phyloP scores from a whole-genome alignment of 1,139 yeast species.

The Wickerhamomyces sp. region DNA sequence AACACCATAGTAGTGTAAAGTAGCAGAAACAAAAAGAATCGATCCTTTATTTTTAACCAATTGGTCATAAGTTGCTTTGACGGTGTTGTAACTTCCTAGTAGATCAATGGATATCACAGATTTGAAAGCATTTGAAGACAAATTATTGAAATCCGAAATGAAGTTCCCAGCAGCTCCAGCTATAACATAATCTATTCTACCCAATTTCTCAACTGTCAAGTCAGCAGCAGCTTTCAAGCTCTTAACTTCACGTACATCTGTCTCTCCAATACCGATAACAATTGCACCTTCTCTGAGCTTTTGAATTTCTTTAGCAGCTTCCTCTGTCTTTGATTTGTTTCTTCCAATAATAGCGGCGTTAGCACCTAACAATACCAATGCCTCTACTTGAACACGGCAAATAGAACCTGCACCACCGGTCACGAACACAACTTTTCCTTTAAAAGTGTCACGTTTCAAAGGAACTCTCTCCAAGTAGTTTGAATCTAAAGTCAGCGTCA shows the following conservation, averaged over 20 bases:
- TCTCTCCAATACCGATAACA: constrained; percentile 62
- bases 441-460: constrained; percentile 59
- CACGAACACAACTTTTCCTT: constrained; percentile 81
- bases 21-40: constrained; percentile 78
- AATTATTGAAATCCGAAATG: constrained; percentile 68
- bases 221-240: constrained; percentile 59
- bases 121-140: constrained; percentile 82
- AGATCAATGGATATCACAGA: constrained; percentile 82
- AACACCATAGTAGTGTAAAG: constrained; percentile 81
- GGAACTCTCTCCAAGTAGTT: constrained; percentile 25
- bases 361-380: constrained; percentile 77
- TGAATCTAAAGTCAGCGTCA: constrained; percentile 17
- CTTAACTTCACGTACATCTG: constrained; percentile 71
- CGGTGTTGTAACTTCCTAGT: constrained; percentile 82
- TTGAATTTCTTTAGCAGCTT: constrained; percentile 63
- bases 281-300: constrained; percentile 52
- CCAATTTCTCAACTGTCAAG: constrained; percentile 58
- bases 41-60: constrained; percentile 63
- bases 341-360: constrained; percentile 84
- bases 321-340: constrained; percentile 55
- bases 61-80: constrained; percentile 70
- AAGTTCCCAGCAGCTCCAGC: constrained; percentile 98
- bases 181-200: constrained; percentile 76
- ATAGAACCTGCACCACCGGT: constrained; percentile 97
- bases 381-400: constrained; percentile 83